Conservation (phyloP, 2,329 filamentous ascomycete species). For the Salinomyces thailandicus region DNA sequence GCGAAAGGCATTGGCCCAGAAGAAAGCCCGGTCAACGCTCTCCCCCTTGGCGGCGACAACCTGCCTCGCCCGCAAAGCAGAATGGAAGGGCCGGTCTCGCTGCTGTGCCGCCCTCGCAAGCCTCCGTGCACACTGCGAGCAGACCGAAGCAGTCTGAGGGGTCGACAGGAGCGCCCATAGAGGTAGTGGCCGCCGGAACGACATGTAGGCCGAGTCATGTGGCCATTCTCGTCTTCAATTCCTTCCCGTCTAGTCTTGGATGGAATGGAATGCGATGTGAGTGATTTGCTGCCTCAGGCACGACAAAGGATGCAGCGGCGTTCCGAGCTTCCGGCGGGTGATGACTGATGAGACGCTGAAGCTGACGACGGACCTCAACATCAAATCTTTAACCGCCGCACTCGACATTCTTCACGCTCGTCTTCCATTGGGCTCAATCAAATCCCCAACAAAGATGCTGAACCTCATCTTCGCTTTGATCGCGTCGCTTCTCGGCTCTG, state of each 20-base stretch:
- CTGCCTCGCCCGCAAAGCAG: conserved; percentile 12
- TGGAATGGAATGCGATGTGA: not conserved
- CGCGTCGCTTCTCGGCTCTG: conserved; percentile 1
- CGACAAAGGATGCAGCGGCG: no score
- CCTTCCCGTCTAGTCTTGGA: not conserved
- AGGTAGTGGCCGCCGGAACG: conserved; percentile 9
- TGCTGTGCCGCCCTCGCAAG: conserved; percentile 13
- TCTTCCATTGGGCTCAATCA: no score
- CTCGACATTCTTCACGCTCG: no score
- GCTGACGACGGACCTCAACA: no score
- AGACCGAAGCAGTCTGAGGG: conserved; percentile 12
- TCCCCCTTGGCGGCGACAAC: conserved; percentile 15
- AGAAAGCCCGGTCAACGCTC: conserved; percentile 23
- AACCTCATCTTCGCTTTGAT: conserved; percentile 1
- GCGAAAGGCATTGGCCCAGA: conserved; percentile 26
- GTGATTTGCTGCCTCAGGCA: not conserved
- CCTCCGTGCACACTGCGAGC: conserved; percentile 19
- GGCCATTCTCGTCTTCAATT: not conserved
- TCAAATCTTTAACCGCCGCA: no score
- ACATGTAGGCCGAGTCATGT: conserved; percentile 8
- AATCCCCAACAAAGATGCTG: no score
- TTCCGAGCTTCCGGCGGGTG: no score
- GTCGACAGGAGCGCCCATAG: conserved; percentile 7
- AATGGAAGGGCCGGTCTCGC: conserved; percentile 11
- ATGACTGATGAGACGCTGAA: no score